Conservation (phyloP, 208 protist species). For the Trypanosoma cruzi region DNA sequence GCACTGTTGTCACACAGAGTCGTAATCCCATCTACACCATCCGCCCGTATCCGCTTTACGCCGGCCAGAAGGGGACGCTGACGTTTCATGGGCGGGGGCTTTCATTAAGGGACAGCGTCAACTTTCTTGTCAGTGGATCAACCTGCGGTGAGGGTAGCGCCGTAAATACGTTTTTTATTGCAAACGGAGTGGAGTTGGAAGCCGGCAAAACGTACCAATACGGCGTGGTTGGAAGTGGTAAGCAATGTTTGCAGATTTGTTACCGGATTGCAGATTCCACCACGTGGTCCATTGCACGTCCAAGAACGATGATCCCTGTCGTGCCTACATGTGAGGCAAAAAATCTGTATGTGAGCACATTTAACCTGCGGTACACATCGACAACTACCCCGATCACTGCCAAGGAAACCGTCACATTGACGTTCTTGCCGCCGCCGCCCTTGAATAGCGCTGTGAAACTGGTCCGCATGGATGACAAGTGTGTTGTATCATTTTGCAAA, state of each 20-base stretch:
- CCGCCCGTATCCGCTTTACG: constrained; percentile 62
- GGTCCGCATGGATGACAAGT: constrained; percentile 53
- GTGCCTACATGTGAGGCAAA: constrained; percentile 36
- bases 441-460: constrained; percentile 54
- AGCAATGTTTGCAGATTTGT: constrained; percentile 72
- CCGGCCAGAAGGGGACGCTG: constrained; percentile 60
- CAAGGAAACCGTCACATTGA: constrained; percentile 57
- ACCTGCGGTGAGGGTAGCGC: constrained; percentile 30
- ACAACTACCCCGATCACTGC: constrained; percentile 33
- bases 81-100: constrained; percentile 61
- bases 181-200: constrained; percentile 38
- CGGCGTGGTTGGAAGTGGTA: constrained; percentile 55
- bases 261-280: constrained; percentile 49
- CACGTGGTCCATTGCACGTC: constrained; percentile 55
- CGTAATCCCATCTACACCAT: constrained; percentile 82
- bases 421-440: constrained; percentile 34
- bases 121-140: constrained; percentile 41
- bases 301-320: constrained; percentile 16
- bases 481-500: constrained; percentile 55
- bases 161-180: constrained; percentile 35
- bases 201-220: constrained; percentile 53
- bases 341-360: constrained; percentile 68
- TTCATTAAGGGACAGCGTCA: constrained; percentile 44
- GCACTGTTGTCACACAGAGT: constrained; percentile 38
- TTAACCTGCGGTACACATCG: constrained; percentile 58